Base-by-base conservation (phyloP, 768 basidiomycete genomes). In the Tephrocybe sp. region DNA sequence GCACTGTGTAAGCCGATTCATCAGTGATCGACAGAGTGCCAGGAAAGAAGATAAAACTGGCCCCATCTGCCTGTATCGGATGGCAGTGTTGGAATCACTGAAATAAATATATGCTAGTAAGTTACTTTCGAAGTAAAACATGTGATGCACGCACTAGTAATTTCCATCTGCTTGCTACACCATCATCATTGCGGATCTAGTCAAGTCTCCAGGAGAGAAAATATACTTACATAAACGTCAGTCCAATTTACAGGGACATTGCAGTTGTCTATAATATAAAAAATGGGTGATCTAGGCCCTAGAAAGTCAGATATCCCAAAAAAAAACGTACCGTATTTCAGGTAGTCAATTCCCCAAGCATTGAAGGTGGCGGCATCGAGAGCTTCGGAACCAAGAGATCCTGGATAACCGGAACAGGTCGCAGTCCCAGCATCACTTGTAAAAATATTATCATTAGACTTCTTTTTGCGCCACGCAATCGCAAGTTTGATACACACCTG, bases 31-130 rank as follows among this genome's bases (percentile, higher is more conserved):
- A 36, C 27, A 22, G 25, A n/a, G 32, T 21, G 30, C 5, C 3
- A 18, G 12, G 21, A 24, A 22, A 51, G 34, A 26, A 35, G 12
- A 34, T 16, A 16, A 28, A 19, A 60, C 77, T 50, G 51, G 79
- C 76, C 72, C 73, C 80, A 83, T 80, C 48, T 71, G 71, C 19
- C 79, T 74, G 61, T 79, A 83, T 18, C 80, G 73, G 49, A 80
- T 72, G 18, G 75, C 79, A n/a, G 77, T 76, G 48, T 82, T 81
- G 4, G 80, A 83, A 55, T 80, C 75, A 62, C 77, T 80, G 43
- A 11, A 40, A 44, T 28, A 18, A 30, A 30, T 16, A 44, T 26
- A 4, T n/a, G n/a, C n/a, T 9, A 15, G 12, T 43, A 27, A 41
- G 25, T 18, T 16, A 38, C 44, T 25, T 12, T 41, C 39, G 2